Conservation (phyloP, 2,329 filamentous ascomycete species). For the Amphichorda felina region DNA sequence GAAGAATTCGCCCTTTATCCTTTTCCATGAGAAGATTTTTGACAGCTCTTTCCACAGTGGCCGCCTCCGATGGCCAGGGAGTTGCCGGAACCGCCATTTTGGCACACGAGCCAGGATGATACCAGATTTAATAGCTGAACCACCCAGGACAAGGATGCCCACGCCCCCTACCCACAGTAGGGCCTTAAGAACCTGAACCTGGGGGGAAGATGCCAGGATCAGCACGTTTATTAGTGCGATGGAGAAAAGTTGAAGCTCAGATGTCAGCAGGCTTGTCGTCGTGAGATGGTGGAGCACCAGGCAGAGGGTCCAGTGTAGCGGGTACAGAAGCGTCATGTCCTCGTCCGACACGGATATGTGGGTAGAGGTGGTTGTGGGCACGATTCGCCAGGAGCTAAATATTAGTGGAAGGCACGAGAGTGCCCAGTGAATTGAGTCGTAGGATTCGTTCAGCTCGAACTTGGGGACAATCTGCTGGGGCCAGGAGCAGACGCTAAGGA, state of each 20-base stretch:
- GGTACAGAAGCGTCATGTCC: slow-evolving; percentile 57
- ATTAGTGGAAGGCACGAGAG: slow-evolving; percentile 58
- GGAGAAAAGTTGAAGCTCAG: slow-evolving; percentile 82
- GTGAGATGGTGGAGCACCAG: slow-evolving; percentile 67
- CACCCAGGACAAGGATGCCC: slow-evolving; percentile 60
- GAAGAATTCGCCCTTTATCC: slow-evolving; percentile 28
- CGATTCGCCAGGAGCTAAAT: slow-evolving; percentile 10
- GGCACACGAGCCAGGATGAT: slow-evolving; percentile 80
- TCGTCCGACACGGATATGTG: slow-evolving; percentile 36
- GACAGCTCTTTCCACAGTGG: slow-evolving; percentile 24
- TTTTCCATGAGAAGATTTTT: slow-evolving; percentile 31
- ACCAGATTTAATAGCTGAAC: slow-evolving; percentile 67
- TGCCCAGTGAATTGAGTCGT: slow-evolving; percentile 66
- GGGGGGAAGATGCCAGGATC: slow-evolving; percentile 66
- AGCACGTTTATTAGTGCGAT: slow-evolving; percentile 72
- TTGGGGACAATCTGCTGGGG: slow-evolving; percentile 63
- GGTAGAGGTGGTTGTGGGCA: slow-evolving; percentile 4
- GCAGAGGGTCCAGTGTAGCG: slow-evolving; percentile 70
- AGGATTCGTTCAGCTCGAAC: slow-evolving; percentile 39
- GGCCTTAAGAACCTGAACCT: slow-evolving; percentile 74
- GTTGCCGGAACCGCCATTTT: slow-evolving; percentile 68
- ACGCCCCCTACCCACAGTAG: slow-evolving; percentile 79
- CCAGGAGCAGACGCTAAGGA: slow-evolving; percentile 69
- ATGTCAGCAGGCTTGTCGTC: slow-evolving; percentile 74
- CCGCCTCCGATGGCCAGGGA: slow-evolving; percentile 19